phyloP scores from a whole-genome alignment of 495 filamentous ascomycete species.

The Wilcoxina mikolae region DNA sequence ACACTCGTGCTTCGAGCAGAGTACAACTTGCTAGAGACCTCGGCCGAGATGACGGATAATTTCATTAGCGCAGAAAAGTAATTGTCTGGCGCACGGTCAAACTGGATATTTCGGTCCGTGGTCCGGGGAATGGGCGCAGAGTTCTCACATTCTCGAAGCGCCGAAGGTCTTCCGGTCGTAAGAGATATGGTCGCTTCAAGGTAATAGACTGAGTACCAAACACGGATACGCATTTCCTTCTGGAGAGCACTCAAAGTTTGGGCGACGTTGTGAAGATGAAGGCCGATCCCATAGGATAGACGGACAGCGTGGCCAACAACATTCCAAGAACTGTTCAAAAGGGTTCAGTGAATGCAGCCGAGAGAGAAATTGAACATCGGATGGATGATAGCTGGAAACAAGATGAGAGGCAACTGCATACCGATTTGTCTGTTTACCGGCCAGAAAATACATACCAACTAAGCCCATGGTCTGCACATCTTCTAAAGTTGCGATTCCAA shows the following conservation, averaged over 20 bases:
- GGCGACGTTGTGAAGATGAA: slow-evolving; percentile 16
- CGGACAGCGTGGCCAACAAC: slow-evolving; percentile 23
- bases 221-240: slow-evolving; percentile 15
- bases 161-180: slow-evolving; percentile 19
- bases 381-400: not conserved
- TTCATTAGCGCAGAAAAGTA: slow-evolving; percentile 14
- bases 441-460: slow-evolving; percentile 24
- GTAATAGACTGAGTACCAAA: slow-evolving; percentile 22
- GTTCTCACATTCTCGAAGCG: slow-evolving; percentile 12
- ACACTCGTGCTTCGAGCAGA: slow-evolving; percentile 4
- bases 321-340: slow-evolving; percentile 27
- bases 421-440: slow-evolving; percentile 21
- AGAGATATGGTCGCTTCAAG: slow-evolving; percentile 19
- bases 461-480: slow-evolving; percentile 22
- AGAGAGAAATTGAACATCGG: too few species aligned
- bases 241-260: not conserved
- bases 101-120: slow-evolving; percentile 2
- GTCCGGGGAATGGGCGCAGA: slow-evolving; percentile 12
- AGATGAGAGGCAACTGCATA: slow-evolving; percentile 1
- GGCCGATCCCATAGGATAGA: slow-evolving; percentile 18
- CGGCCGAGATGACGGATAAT: slow-evolving; percentile 11
- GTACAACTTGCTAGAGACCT: slow-evolving; percentile 15
- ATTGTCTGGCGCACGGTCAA: slow-evolving; percentile 4
- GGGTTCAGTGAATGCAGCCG: too few species aligned
- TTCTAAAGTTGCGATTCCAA: slow-evolving; percentile 16